phyloP scores from a whole-genome alignment of 2,329 filamentous ascomycete genomes.

The Raffaelea albimanens region DNA sequence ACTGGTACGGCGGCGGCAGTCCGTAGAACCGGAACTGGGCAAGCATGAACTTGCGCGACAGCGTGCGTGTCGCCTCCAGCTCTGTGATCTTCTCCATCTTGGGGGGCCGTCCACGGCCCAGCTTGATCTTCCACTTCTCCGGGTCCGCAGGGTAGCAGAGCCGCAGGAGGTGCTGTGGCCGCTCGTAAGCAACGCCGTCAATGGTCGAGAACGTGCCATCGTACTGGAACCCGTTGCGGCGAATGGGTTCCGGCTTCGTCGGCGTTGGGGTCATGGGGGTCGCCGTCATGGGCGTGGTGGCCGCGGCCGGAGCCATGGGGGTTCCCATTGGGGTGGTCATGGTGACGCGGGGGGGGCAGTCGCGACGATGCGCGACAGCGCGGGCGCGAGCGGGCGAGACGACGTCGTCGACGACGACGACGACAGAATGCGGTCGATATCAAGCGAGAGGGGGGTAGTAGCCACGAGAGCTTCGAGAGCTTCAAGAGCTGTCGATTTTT shows the following conservation, averaged over 20 bases:
- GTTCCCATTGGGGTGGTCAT: too few relatives aligned
- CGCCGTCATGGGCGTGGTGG: conserved; percentile 1
- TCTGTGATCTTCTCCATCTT: conserved; percentile 16
- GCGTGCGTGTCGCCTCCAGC: conserved; percentile 10
- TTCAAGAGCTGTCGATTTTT: background rate
- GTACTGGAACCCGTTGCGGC: conserved; percentile 23
- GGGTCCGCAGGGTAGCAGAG: conserved; percentile 14
- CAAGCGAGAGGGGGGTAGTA: conserved; percentile 2
- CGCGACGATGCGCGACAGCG: background rate
- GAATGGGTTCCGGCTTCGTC: conserved; percentile 14
- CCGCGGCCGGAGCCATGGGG: background rate
- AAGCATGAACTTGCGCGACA: conserved; percentile 14
- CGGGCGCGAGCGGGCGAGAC: too few relatives aligned
- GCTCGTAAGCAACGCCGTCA: conserved; percentile 14
- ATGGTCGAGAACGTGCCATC: conserved; percentile 14
- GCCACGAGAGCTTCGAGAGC: background rate
- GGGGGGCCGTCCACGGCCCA: conserved; percentile 14
- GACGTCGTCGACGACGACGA: background rate
- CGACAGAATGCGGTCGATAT: background rate
- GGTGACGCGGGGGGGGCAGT: background rate
- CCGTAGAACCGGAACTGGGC: conserved; percentile 16
- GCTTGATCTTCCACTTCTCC: conserved; percentile 16
- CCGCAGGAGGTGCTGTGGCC: conserved; percentile 14
- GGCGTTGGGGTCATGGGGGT: conserved; percentile 1
- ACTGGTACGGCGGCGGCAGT: conserved; percentile 14